Conservation (phyloP, 2,329 filamentous ascomycete genomes). For the Cercospora citrullina region DNA sequence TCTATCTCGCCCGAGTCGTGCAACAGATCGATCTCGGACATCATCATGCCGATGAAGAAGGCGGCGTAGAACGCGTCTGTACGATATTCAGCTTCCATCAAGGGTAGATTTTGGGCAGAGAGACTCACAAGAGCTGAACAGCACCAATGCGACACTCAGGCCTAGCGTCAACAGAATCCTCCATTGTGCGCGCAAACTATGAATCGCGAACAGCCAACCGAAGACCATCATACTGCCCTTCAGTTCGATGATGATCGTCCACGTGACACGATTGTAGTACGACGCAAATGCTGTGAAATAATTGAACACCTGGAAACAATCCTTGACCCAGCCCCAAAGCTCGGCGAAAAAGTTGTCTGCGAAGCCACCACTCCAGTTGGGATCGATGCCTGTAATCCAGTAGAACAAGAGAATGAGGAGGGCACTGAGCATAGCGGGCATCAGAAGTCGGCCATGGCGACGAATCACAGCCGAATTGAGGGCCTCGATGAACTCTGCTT, state of each 20-base stretch:
- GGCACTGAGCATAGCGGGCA: constrained; percentile 57
- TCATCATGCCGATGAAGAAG: constrained; percentile 62
- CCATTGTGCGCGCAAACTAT: constrained; percentile 15
- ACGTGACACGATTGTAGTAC: constrained; percentile 38
- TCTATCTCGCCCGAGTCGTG: constrained; percentile 39
- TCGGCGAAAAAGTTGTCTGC: constrained; percentile 50
- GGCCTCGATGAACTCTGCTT: constrained; percentile 42
- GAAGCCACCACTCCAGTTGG: constrained; percentile 25
- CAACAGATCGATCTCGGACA: constrained; percentile 61
- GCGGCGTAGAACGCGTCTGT: constrained; percentile 59
- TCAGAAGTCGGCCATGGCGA: constrained; percentile 50
- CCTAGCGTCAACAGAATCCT: constrained; percentile 19
- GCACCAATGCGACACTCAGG: constrained; percentile 21
- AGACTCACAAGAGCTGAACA: constrained; percentile 11
- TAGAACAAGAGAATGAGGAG: constrained; percentile 55
- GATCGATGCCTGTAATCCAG: constrained; percentile 47
- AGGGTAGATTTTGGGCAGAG: neutral
- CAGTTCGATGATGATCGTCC: constrained; percentile 66
- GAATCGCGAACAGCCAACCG: constrained; percentile 55
- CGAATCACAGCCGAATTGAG: constrained; percentile 52
- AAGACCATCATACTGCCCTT: constrained; percentile 64
- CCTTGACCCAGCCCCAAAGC: constrained; percentile 50
- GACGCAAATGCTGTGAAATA: constrained; percentile 20
- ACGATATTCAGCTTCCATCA: neutral
- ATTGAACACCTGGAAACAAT: constrained; percentile 55